These are phyloP conservation scores for Talaromyces sp. DNA, from an alignment of 2,329 filamentous ascomycete species.

Conservation along the genomic window DNA sequence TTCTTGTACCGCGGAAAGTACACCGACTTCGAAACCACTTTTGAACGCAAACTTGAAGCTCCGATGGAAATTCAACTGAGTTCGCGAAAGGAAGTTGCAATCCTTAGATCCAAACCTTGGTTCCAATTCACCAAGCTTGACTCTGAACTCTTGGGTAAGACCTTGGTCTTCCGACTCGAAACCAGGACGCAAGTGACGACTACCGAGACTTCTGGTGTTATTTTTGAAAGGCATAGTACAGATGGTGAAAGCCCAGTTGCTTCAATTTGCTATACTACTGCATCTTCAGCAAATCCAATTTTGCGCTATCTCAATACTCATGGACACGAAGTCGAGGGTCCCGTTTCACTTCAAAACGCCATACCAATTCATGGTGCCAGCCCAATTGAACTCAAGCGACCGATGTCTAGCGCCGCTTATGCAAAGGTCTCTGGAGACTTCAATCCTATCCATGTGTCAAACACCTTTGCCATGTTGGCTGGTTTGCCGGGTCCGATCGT, in stretches of 20 bases:
- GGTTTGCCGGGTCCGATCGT: constrained; percentile 96
- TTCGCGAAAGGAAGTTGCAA: constrained; percentile 85
- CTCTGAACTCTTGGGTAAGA: constrained; percentile 85
- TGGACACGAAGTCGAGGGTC: neutral
- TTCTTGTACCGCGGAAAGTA: constrained; percentile 95
- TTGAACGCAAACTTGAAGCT: constrained; percentile 94
- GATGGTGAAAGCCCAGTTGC: constrained; percentile 69
- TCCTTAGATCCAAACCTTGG: constrained; percentile 96
- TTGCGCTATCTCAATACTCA: neutral
- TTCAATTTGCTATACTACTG: constrained; percentile 58
- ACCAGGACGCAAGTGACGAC: constrained; percentile 84
- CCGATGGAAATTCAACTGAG: constrained; percentile 87
- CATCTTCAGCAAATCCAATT: neutral
- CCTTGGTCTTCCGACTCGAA: constrained; percentile 90
- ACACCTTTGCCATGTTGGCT: constrained; percentile 92
- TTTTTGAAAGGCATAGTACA: constrained; percentile 75
- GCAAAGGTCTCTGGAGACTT: constrained; percentile 96
- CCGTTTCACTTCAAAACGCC: neutral
- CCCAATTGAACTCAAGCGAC: constrained; percentile 80
- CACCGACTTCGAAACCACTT: constrained; percentile 93
- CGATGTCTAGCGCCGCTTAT: constrained; percentile 97
- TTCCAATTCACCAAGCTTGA: constrained; percentile 91
- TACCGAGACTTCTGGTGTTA: constrained; percentile 80
- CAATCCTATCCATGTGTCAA: constrained; percentile 97
- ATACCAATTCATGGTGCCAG: constrained; percentile 42